These are phyloP conservation scores for Cladosporium sp. DNA, from an alignment of 2,329 filamentous ascomycete species.

Conservation along the genomic window DNA sequence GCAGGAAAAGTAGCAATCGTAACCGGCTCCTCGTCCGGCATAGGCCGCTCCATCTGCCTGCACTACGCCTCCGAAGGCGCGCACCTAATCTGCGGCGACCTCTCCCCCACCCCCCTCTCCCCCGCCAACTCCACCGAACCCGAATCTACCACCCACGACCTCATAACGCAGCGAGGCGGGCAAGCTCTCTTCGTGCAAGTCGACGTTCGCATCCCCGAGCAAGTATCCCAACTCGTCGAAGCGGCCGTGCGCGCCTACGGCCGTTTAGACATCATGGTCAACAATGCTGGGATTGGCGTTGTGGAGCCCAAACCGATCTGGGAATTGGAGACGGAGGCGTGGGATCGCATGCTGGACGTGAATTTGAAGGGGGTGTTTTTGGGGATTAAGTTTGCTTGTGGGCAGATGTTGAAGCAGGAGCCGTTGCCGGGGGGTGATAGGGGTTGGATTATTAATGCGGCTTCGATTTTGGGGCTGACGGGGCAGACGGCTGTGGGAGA, in stretches of 20 bases:
- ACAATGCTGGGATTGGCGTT: conserved; percentile 68
- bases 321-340: conserved; percentile 41
- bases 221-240: conserved; percentile 22
- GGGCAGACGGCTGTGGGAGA: conserved; percentile 19
- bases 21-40: conserved; percentile 80
- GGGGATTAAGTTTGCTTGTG: conserved; percentile 43
- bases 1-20: conserved; percentile 75
- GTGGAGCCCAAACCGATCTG: conserved; percentile 37
- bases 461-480: conserved; percentile 41
- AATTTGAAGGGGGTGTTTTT: conserved; percentile 39
- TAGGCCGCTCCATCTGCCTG: conserved; percentile 77
- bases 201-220: conserved; percentile 27
- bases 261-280: conserved; percentile 64
- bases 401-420: conserved; percentile 49
- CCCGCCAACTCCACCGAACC: conserved; percentile 17
- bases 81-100: conserved; percentile 26
- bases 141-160: conserved; percentile 29
- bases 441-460: conserved; percentile 49
- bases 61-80: conserved; percentile 73
- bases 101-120: conserved; percentile 19
- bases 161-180: conserved; percentile 27
- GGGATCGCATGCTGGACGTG: conserved; percentile 37
- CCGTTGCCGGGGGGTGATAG: conserved; percentile 36
- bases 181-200: conserved; percentile 34
- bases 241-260: conserved; percentile 59